Conservation (phyloP, 2,329 filamentous ascomycete genomes). For the Delphinella strobiligena region DNA sequence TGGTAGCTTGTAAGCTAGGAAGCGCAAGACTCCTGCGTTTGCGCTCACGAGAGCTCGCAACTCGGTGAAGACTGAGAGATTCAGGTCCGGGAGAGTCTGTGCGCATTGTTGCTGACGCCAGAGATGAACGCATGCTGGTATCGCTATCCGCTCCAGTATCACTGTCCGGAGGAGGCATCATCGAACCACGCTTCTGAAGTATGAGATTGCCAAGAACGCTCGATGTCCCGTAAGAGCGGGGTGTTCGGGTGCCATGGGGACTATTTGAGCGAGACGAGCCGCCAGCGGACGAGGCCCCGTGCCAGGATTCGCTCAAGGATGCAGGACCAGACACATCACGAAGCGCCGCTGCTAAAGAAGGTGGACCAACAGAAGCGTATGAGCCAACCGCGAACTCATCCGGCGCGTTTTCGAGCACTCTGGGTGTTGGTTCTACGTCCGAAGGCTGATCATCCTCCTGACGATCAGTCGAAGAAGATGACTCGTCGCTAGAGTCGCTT, state of each 20-base stretch:
- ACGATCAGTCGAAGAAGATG: slow-evolving; percentile 4
- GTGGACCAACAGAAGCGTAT: slow-evolving; percentile 29
- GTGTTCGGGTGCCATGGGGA: slow-evolving; percentile 81
- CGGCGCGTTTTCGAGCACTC: slow-evolving; percentile 4
- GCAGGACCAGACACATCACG: slow-evolving; percentile 36
- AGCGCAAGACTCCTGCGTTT: slow-evolving; percentile 81
- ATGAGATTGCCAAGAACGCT: slow-evolving; percentile 42
- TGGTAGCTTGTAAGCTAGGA: slow-evolving; percentile 53
- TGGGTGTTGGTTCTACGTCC: slow-evolving; percentile 1
- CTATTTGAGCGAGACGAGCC: slow-evolving; percentile 79
- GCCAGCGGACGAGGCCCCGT: slow-evolving; percentile 48
- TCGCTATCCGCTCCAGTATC: slow-evolving; percentile 79
- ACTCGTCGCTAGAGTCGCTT: slow-evolving; percentile 54
- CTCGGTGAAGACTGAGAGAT: slow-evolving; percentile 55
- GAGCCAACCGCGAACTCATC: slow-evolving; percentile 6
- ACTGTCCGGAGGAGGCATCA: slow-evolving; percentile 57
- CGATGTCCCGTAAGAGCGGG: slow-evolving; percentile 57
- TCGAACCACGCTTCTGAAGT: slow-evolving; percentile 63
- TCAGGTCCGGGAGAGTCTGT: slow-evolving; percentile 90
- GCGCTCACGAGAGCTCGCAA: slow-evolving; percentile 67
- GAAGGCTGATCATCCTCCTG: slow-evolving; percentile 21
- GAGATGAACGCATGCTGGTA: slow-evolving; percentile 72
- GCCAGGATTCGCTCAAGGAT: slow-evolving; percentile 20
- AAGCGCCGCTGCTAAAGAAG: slow-evolving; percentile 45
- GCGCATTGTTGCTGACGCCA: slow-evolving; percentile 56